These are phyloP conservation scores for Luffa aegyptiaca DNA, from an alignment of 306 rosid species.

Conservation along the genomic window DNA sequence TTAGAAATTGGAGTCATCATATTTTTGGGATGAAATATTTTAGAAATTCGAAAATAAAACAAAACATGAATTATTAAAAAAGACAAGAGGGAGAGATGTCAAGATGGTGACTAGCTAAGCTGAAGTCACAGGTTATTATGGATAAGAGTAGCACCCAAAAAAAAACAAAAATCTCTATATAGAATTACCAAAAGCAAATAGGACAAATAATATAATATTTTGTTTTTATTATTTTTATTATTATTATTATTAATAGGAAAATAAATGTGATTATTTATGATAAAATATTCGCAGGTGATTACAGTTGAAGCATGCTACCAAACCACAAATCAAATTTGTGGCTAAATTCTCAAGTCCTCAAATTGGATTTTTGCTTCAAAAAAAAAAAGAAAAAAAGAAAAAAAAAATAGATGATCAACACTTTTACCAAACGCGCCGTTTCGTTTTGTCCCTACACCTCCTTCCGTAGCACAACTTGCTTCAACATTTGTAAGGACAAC, in stretches of 20 bases:
- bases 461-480: not conserved
- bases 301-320: not conserved
- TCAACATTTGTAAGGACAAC: not conserved
- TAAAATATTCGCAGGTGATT: not conserved
- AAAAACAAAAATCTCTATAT: not conserved
- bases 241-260: not conserved
- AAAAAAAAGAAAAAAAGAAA: too few species aligned
- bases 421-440: not conserved
- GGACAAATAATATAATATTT: not conserved
- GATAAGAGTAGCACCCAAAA: not conserved
- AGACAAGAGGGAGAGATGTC: not conserved
- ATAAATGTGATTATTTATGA: not conserved
- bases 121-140: not conserved
- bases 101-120: constrained; percentile 2
- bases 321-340: not conserved
- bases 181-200: not conserved
- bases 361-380: not conserved
- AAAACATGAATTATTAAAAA: not conserved
- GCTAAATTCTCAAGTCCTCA: not conserved
- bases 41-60: not conserved
- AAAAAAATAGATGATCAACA: too few species aligned
- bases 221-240: too few species aligned
- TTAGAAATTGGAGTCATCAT: not conserved
- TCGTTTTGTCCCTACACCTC: not conserved
- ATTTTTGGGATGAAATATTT: not conserved